Evolutionary conservation across 495 filamentous ascomycete species (phyloP).

Genomic region (Trypethelium eluteriae): DNA sequence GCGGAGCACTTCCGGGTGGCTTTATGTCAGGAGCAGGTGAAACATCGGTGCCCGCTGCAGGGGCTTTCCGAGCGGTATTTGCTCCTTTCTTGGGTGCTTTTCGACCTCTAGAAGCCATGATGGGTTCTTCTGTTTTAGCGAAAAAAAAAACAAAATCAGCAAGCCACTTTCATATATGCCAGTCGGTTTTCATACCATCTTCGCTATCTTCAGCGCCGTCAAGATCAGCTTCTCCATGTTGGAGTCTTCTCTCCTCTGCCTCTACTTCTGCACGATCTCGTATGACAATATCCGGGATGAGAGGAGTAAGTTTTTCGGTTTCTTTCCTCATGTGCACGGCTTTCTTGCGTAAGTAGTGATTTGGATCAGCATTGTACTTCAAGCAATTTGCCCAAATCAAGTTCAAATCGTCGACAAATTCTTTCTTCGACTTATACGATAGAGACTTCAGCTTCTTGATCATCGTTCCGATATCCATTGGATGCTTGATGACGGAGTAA

Average conservation of each 20-base stretch:
- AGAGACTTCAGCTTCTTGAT: slow-evolving; percentile 91
- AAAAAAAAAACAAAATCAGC: slow-evolving; percentile 13
- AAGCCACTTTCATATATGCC: slow-evolving; percentile 14
- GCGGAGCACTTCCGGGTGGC: slow-evolving; percentile 45
- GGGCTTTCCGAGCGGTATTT: slow-evolving; percentile 61
- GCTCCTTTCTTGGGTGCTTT: slow-evolving; percentile 80
- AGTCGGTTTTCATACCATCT: slow-evolving; percentile 43
- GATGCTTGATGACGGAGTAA: slow-evolving; percentile 85
- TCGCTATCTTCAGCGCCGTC: slow-evolving; percentile 90
- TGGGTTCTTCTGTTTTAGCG: slow-evolving; percentile 56
- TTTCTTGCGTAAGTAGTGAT: slow-evolving; percentile 83
- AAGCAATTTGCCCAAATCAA: slow-evolving; percentile 96
- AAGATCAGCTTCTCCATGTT: slow-evolving; percentile 50
- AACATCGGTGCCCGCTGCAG: slow-evolving; percentile 54
- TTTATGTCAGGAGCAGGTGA: slow-evolving; percentile 64
- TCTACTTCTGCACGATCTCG: slow-evolving; percentile 89
- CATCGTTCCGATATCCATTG: slow-evolving; percentile 97
- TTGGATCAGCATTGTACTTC: slow-evolving; percentile 84
- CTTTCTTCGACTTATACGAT: slow-evolving; percentile 84
- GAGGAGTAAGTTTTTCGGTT: slow-evolving; percentile 86
- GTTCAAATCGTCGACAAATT: slow-evolving; percentile 87
- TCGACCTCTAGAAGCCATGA: slow-evolving; percentile 91
- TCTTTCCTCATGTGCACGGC: slow-evolving; percentile 94
- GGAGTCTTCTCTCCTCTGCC: slow-evolving; percentile 82
- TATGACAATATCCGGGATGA: slow-evolving; percentile 89